Evolutionary conservation across 139 green algal genomes (phyloP).

Genomic region (Desmodesmus armatus): DNA sequence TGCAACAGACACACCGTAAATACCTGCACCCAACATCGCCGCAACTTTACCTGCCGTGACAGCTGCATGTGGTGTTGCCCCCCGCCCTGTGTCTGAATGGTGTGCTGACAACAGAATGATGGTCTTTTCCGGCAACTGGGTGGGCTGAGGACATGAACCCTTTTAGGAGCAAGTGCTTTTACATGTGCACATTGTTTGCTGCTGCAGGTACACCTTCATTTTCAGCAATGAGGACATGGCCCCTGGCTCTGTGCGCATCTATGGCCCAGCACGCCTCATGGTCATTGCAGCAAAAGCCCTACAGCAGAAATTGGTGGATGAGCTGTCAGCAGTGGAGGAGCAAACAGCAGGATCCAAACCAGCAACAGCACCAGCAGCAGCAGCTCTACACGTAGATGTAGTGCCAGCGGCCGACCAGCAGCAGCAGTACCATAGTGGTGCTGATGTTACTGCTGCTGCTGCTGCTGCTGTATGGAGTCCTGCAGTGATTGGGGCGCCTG

Average conservation of each 20-base stretch:
- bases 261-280: conserved; percentile 30
- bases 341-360: neutral
- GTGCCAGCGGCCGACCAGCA: neutral
- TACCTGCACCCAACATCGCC: too few relatives aligned
- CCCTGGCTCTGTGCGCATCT: conserved; percentile 38
- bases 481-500: neutral
- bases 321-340: conserved; percentile 33
- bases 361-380: conserved; percentile 4
- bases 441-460: neutral
- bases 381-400: neutral
- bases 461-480: neutral
- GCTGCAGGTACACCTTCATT: conserved; percentile 53
- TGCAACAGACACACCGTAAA: too few relatives aligned
- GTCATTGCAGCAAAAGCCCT: conserved; percentile 50
- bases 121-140: too few relatives aligned
- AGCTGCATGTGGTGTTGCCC: neutral
- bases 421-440: neutral
- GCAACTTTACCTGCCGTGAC: neutral
- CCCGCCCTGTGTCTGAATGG: too few relatives aligned
- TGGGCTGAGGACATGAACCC: too few relatives aligned
- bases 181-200: too few relatives aligned
- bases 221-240: conserved; percentile 53
- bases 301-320: conserved; percentile 52
- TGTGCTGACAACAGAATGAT: too few relatives aligned
- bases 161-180: too few relatives aligned